Evolutionary conservation across 2,329 filamentous ascomycete genomes (phyloP).

Genomic region (Aspergillus pseudoviridinutans): DNA sequence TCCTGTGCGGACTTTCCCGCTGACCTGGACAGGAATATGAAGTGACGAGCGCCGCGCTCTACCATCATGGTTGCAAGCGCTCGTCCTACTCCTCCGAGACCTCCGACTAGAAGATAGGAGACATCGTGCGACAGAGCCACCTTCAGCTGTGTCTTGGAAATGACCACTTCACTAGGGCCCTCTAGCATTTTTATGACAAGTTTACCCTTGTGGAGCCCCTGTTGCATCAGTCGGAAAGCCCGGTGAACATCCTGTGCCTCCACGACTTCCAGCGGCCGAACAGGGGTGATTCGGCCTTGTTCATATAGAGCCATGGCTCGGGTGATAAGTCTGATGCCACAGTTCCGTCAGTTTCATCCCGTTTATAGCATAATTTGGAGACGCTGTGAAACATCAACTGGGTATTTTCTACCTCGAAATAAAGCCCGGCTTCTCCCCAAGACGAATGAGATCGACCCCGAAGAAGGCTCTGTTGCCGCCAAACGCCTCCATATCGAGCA

Average conservation of each 20-base stretch:
- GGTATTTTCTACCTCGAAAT: neutral
- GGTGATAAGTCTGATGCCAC: too few species aligned
- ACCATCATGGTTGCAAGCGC: conserved; percentile 32
- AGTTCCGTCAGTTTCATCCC: too few species aligned
- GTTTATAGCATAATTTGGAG: too few species aligned
- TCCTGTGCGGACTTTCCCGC: conserved; percentile 14
- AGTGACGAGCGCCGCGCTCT: conserved; percentile 27
- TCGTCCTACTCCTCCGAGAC: conserved; percentile 38
- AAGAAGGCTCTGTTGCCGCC: conserved; percentile 6
- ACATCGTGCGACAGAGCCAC: neutral
- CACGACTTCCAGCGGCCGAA: conserved; percentile 9
- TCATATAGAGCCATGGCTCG: neutral
- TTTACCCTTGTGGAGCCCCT: conserved; percentile 43
- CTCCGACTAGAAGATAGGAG: conserved; percentile 36
- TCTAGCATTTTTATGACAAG: conserved; percentile 26
- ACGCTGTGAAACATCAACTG: neutral
- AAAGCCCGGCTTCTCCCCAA: neutral
- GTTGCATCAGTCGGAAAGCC: conserved; percentile 41
- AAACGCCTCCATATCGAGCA: conserved; percentile 6
- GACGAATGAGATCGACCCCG: conserved; percentile 6
- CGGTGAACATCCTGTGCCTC: conserved; percentile 25
- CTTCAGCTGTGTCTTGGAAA: neutral
- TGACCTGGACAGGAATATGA: conserved; percentile 34
- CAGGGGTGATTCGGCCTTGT: neutral
- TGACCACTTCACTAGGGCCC: neutral